phyloP scores from a whole-genome alignment of 2,329 filamentous ascomycete species.

The Celoporthe dispersa region DNA sequence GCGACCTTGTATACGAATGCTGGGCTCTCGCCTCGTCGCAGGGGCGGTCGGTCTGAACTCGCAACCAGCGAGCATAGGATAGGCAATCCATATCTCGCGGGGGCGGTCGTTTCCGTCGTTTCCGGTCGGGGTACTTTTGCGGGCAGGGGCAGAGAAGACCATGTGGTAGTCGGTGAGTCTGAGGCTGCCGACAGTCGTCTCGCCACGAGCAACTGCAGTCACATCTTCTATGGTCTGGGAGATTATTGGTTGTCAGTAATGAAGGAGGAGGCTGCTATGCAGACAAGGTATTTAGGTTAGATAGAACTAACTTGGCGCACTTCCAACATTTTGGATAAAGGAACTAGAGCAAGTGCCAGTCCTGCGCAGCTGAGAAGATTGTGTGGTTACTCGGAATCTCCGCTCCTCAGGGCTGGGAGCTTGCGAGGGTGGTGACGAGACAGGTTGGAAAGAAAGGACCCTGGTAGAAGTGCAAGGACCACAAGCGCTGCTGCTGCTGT shows the following conservation, averaged over 20 bases:
- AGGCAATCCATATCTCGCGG: conserved; percentile 89
- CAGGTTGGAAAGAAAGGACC: conserved; percentile 1
- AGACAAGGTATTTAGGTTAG: background rate
- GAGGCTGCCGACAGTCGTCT: conserved; percentile 59
- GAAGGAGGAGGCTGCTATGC: background rate
- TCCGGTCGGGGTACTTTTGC: conserved; percentile 30
- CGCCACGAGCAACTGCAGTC: conserved; percentile 63
- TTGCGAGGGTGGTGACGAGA: conserved; percentile 10
- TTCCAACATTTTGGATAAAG: conserved; percentile 32
- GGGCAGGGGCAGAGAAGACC: conserved; percentile 53
- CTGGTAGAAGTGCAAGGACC: background rate
- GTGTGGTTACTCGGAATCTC: background rate
- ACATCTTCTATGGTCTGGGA: conserved; percentile 60
- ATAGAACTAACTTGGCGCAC: conserved; percentile 32
- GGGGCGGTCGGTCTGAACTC: conserved; percentile 74
- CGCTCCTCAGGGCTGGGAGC: background rate
- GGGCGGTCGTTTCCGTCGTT: conserved; percentile 33
- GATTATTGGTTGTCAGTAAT: conserved; percentile 15
- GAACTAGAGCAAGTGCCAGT: conserved; percentile 17
- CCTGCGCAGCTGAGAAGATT: background rate
- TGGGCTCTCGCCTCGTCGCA: conserved; percentile 71
- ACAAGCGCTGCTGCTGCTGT: background rate
- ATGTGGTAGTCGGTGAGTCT: conserved; percentile 68
- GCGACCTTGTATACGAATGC: conserved; percentile 84
- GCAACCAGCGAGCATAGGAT: conserved; percentile 86